phyloP scores from a whole-genome alignment of 2,329 filamentous ascomycete species.

The Neonectria faginata region DNA sequence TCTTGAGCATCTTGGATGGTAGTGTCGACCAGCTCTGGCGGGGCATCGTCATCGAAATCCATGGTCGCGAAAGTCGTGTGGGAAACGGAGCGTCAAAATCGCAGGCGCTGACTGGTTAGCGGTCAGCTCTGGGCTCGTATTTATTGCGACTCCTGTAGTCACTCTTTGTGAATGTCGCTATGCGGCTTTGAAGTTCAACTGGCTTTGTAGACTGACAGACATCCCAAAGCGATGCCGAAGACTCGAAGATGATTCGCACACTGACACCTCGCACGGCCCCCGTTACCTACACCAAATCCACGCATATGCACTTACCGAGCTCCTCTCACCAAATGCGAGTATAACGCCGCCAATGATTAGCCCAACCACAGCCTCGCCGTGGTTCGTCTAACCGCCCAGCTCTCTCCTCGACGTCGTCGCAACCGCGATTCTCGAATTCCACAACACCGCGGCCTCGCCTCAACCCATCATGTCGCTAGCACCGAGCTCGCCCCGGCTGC shows the following conservation, averaged over 20 bases:
- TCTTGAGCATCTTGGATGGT: slow-evolving; percentile 54
- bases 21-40: slow-evolving; percentile 71
- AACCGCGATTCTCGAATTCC: slow-evolving; percentile 25
- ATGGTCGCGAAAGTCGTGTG: slow-evolving; percentile 54
- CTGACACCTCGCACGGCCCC: slow-evolving; percentile 35
- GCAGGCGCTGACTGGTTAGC: neutral
- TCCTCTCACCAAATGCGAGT: slow-evolving; percentile 23
- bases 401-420: slow-evolving; percentile 27
- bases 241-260: slow-evolving; percentile 17
- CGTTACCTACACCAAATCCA: slow-evolving; percentile 34
- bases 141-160: neutral
- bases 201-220: neutral
- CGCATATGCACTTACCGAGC: slow-evolving; percentile 43
- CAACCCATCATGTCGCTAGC: slow-evolving; percentile 63
- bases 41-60: slow-evolving; percentile 74
- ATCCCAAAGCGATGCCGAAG: slow-evolving; percentile 12
- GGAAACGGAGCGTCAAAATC: neutral
- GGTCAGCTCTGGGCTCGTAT: too few relatives aligned
- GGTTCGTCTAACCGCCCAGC: slow-evolving; percentile 16
- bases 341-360: slow-evolving; percentile 29
- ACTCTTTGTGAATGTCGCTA: neutral
- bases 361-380: slow-evolving; percentile 28
- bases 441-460: slow-evolving; percentile 24
- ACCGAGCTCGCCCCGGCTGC: slow-evolving; percentile 89
- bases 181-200: slow-evolving; percentile 2